phyloP scores from a whole-genome alignment of 139 green algal genomes.

The Picochlorum sp. region DNA sequence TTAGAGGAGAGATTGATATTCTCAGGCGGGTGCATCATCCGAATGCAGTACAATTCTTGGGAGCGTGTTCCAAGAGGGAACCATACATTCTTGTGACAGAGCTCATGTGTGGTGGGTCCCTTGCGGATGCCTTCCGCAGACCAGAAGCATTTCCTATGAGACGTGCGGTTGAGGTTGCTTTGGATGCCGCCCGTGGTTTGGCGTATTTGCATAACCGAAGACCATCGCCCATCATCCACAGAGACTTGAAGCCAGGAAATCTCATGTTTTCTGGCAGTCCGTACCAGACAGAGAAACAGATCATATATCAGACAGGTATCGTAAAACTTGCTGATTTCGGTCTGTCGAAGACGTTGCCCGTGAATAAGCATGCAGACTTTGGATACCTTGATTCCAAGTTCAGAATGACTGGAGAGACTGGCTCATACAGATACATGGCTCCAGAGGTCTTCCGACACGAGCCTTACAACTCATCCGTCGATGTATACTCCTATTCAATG shows the following conservation, averaged over 20 bases:
- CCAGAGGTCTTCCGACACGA: conserved; percentile 63
- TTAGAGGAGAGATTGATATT: conserved; percentile 50
- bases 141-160: conserved; percentile 36
- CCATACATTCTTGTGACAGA: conserved; percentile 79
- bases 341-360: conserved; percentile 73
- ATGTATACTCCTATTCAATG: conserved; percentile 55
- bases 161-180: conserved; percentile 63
- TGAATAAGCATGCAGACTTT: conserved; percentile 55
- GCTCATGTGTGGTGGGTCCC: conserved; percentile 52
- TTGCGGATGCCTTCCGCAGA: conserved; percentile 70
- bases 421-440: conserved; percentile 52
- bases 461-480: conserved; percentile 56
- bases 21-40: conserved; percentile 48
- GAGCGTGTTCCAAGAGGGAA: conserved; percentile 75
- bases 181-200: conserved; percentile 77
- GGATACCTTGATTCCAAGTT: conserved; percentile 50
- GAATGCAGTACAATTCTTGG: conserved; percentile 72
- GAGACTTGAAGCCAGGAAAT: conserved; percentile 87
- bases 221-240: conserved; percentile 43
- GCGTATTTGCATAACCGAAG: conserved; percentile 74
- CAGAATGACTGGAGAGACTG: conserved; percentile 77
- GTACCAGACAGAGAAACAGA: conserved; percentile 45
- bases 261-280: conserved; percentile 71
- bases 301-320: conserved; percentile 65
- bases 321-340: conserved; percentile 81